phyloP scores from a whole-genome alignment of 164 flowering plant species.

The Saururus chinensis region DNA sequence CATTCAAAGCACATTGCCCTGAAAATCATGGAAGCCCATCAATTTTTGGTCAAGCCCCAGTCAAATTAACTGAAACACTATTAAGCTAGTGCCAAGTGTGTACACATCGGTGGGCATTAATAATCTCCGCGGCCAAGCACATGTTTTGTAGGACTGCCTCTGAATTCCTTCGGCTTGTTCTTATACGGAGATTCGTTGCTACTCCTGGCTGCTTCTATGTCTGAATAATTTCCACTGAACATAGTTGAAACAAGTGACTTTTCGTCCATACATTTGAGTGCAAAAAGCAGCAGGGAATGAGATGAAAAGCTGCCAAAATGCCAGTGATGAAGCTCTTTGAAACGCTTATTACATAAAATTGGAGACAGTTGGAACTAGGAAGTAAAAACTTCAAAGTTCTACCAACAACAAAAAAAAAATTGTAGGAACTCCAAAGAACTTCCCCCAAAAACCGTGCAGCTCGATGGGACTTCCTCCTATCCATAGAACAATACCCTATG shows the following conservation, averaged over 20 bases:
- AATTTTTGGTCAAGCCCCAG: background rate
- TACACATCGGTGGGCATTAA: no score
- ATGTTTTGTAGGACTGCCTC: background rate
- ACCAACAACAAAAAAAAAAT: background rate
- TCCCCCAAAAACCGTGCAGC: no score
- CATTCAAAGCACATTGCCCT: background rate
- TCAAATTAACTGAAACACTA: background rate
- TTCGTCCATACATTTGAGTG: no score
- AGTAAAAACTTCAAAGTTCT: background rate
- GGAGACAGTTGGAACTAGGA: background rate
- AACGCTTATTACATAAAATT: background rate
- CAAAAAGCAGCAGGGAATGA: no score
- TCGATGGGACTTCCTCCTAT: slow-evolving; percentile 8
- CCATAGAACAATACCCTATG: background rate
- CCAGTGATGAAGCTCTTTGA: background rate
- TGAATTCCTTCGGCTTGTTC: no score
- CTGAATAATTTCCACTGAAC: slow-evolving; percentile 1
- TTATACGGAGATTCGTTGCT: background rate
- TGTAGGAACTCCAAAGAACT: slow-evolving; percentile 2
- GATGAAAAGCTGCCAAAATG: slow-evolving; percentile 1
- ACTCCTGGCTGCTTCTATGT: background rate
- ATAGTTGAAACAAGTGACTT: no score
- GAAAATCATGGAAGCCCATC: background rate
- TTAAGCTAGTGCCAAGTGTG: background rate
- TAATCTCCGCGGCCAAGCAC: background rate